Base-by-base conservation (phyloP, 257 asterid genomes). In the Lavandula angustifolia region DNA sequence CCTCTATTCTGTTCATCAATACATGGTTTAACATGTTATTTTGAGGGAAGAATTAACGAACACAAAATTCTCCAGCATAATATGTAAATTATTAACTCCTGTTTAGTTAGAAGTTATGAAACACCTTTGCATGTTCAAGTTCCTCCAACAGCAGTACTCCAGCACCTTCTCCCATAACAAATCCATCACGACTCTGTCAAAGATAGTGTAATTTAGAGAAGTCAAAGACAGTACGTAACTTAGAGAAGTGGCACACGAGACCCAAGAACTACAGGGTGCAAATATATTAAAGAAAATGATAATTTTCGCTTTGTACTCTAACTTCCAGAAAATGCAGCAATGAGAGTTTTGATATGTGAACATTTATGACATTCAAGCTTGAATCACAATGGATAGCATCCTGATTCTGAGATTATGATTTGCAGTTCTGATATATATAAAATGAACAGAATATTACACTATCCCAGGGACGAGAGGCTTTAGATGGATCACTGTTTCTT, bases 401-500 rank as follows among this genome's bases (percentile, higher is more conserved):
- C 57, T 48, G 41, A 41, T 64, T 55, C 49, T 54, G 11, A 69
- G 68, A 57, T 46, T 16, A 27, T 41, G 9, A 13, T 55, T 57
- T 34, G 33, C 57, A 34, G 57, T 49, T 65, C 38, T 9, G 6
- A 11, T 43, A 12, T 32, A 61, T 40, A 72, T 61, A 50, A 32
- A 42, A 72, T 18, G 13, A 55, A 52, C 31, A 57, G 73, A 70
- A 73, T 62, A 75, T 83, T 88, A 88, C 96, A 73, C 84, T 83
- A 78, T 88, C 96, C 96, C 96, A 88, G 22, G 96, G 96, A 63
- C 96, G 94, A 12, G 96, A 88, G 47, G 96, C 96, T 84, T 84
- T 88, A 61, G 94, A 62, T 56, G 96, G 96, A 72, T 88, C 94
- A 48, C 75, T 65, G 72, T 88, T 88, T 81, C 87, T 80, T 71